These are phyloP conservation scores for Pistacia vera DNA, from an alignment of 345 rosid species.

Conservation along the genomic window DNA sequence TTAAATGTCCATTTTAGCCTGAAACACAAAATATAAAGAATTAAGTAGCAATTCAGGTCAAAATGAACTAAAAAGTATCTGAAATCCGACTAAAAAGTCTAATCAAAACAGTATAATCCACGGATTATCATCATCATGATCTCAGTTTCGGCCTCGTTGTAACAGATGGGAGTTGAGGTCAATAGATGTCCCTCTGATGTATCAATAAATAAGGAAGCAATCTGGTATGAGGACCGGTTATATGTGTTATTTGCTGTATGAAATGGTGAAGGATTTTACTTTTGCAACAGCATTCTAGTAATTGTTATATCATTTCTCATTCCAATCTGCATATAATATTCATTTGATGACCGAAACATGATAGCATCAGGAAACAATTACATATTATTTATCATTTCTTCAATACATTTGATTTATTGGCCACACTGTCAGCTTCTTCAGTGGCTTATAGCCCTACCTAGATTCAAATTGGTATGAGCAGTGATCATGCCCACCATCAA, in stretches of 20 bases:
- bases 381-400: not conserved
- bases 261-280: not conserved
- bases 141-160: not conserved
- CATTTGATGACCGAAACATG: not conserved
- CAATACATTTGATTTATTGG: not conserved
- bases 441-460: not conserved
- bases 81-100: no score
- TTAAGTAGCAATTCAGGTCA: no score
- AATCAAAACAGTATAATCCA: no score
- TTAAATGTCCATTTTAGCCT: no score
- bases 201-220: constrained; percentile 13
- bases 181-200: not conserved
- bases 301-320: not conserved
- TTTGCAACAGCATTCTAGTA: no score
- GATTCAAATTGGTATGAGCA: not conserved
- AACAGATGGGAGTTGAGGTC: not conserved
- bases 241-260: not conserved
- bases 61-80: no score
- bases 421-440: not conserved
- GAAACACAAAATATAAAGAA: no score
- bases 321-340: not conserved
- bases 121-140: no score
- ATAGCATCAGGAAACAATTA: not conserved
- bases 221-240: not conserved
- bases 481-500: not conserved